Conservation (phyloP, 805 yeast genomes). For the Teunomyces tritomae region DNA sequence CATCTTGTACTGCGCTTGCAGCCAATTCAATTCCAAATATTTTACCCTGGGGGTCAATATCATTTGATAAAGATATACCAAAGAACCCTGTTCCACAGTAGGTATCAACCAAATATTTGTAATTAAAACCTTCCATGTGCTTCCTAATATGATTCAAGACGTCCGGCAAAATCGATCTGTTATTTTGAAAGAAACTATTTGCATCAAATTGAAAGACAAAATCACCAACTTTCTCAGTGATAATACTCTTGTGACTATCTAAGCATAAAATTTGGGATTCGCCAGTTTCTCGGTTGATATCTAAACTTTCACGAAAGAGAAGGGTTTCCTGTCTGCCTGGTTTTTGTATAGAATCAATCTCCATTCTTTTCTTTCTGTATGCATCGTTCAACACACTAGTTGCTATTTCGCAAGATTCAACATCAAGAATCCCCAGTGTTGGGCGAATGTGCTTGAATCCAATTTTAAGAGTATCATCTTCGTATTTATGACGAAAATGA, state of each 20-base stretch:
- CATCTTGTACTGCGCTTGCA: constrained; percentile 29
- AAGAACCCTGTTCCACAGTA: constrained; percentile 49
- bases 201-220: constrained; percentile 37
- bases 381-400: constrained; percentile 27
- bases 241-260: constrained; percentile 22
- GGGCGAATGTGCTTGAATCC: constrained; percentile 31
- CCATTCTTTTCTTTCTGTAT: constrained; percentile 15
- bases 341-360: constrained; percentile 6
- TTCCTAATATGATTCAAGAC: constrained; percentile 30
- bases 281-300: constrained; percentile 30
- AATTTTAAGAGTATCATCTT: constrained; percentile 12
- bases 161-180: constrained; percentile 33
- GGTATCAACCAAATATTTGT: constrained; percentile 36
- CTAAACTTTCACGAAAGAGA: constrained; percentile 33
- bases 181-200: constrained; percentile 42
- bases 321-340: constrained; percentile 15
- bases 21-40: constrained; percentile 44
- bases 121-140: constrained; percentile 15
- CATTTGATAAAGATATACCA: constrained; percentile 35
- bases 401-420: constrained; percentile 38
- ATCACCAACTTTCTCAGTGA: constrained; percentile 36
- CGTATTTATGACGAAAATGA: constrained; percentile 22
- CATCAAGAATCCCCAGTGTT: constrained; percentile 25
- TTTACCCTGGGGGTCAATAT: constrained; percentile 28
- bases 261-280: constrained; percentile 23